Conservation (phyloP, 805 yeast species). For the Candida fluviatilis region DNA sequence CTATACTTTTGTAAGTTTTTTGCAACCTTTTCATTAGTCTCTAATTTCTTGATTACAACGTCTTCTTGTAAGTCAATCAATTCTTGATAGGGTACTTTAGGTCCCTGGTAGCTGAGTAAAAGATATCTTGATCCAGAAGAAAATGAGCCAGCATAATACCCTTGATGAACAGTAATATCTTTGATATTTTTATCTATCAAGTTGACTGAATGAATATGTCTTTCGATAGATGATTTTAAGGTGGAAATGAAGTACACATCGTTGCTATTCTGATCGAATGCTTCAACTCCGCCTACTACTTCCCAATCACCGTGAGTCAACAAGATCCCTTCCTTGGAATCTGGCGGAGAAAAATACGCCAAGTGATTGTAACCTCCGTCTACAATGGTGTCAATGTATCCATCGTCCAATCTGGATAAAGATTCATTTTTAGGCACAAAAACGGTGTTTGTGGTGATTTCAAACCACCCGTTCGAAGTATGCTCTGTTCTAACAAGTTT, state of each 20-base stretch:
- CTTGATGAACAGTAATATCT: slow-evolving; percentile 42
- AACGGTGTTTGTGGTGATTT: slow-evolving; percentile 34
- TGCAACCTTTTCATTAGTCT: slow-evolving; percentile 43
- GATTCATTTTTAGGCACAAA: slow-evolving; percentile 34
- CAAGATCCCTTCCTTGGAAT: slow-evolving; percentile 40
- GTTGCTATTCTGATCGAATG: slow-evolving; percentile 46
- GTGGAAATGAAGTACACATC: slow-evolving; percentile 67
- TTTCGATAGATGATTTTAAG: slow-evolving; percentile 70
- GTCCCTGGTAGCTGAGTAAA: slow-evolving; percentile 71
- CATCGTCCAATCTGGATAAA: slow-evolving; percentile 40
- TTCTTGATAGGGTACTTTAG: slow-evolving; percentile 74
- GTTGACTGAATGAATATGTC: slow-evolving; percentile 74
- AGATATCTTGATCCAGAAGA: slow-evolving; percentile 76
- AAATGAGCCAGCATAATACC: slow-evolving; percentile 69
- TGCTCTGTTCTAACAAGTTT: slow-evolving; percentile 40
- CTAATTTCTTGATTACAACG: slow-evolving; percentile 38
- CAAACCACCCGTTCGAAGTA: slow-evolving; percentile 58
- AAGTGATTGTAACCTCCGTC: slow-evolving; percentile 66
- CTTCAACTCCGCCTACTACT: slow-evolving; percentile 65
- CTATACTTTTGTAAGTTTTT: slow-evolving; percentile 40
- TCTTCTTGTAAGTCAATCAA: slow-evolving; percentile 43
- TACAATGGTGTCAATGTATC: slow-evolving; percentile 76
- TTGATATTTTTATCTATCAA: slow-evolving; percentile 43
- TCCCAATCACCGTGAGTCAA: slow-evolving; percentile 82
- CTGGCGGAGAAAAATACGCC: slow-evolving; percentile 77